phyloP scores from a whole-genome alignment of 1,284 basidiomycete species.

The Porogramme epimiltina region DNA sequence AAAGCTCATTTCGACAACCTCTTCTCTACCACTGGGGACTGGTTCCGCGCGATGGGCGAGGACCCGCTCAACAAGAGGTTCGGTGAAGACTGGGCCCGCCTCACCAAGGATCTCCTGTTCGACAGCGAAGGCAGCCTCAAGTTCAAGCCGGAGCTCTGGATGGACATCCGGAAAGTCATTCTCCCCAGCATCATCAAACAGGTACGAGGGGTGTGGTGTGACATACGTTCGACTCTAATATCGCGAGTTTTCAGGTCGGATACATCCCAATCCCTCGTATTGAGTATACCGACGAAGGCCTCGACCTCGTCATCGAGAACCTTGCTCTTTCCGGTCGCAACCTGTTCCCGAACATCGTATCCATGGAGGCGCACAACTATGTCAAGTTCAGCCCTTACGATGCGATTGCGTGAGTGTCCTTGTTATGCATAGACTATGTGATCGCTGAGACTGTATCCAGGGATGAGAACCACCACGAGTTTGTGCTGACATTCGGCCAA shows the following conservation, averaged over 20 bases:
- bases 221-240: too few relatives aligned
- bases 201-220: too few relatives aligned
- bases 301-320: slow-evolving; percentile 94
- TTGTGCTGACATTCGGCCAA: slow-evolving; percentile 76
- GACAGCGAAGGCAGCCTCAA: slow-evolving; percentile 74
- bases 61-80: slow-evolving; percentile 85
- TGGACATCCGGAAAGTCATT: slow-evolving; percentile 83
- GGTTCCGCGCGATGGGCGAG: slow-evolving; percentile 83
- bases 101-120: slow-evolving; percentile 73
- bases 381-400: slow-evolving; percentile 81
- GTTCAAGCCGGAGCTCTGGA: slow-evolving; percentile 91
- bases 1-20: slow-evolving; percentile 81
- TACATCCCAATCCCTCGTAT: slow-evolving; percentile 91
- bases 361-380: slow-evolving; percentile 83
- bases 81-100: slow-evolving; percentile 80
- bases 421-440: slow-evolving; percentile 1
- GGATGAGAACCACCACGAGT: slow-evolving; percentile 68
- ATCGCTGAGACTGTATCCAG: slow-evolving; percentile 30
- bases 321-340: slow-evolving; percentile 86
- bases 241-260: slow-evolving; percentile 83
- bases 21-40: slow-evolving; percentile 70
- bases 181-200: slow-evolving; percentile 78
- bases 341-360: slow-evolving; percentile 80
- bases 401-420: slow-evolving; percentile 35
- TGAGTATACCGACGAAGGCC: slow-evolving; percentile 82